A percentile compares a stretch with the other conserved stretches of the same genome.
Conservation (phyloP, 2,329 filamentous ascomycete species). For the Aspergillus sp. region DNA sequence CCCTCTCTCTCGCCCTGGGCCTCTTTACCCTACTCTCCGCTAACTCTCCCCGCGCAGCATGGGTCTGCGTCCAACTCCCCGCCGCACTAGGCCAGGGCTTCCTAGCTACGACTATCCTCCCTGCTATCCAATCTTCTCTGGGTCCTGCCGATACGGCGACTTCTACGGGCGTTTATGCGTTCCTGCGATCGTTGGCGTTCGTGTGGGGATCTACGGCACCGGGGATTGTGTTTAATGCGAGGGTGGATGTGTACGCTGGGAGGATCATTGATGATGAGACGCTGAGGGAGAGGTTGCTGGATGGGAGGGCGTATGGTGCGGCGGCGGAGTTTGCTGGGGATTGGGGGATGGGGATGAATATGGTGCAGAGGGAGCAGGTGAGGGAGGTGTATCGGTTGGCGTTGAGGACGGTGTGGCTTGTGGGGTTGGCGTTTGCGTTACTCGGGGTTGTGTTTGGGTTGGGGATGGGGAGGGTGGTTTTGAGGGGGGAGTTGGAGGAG, state of each 20-base stretch:
- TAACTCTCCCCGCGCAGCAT: slow-evolving; percentile 25
- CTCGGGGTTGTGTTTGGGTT: slow-evolving; percentile 38
- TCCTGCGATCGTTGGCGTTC: not conserved
- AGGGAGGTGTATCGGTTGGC: slow-evolving; percentile 36
- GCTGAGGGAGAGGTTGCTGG: not conserved
- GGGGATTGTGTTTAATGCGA: not conserved
- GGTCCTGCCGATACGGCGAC: slow-evolving; percentile 29
- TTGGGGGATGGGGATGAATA: not conserved
- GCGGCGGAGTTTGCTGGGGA: slow-evolving; percentile 13
- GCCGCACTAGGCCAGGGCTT: slow-evolving; percentile 17
- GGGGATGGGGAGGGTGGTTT: slow-evolving; percentile 33
- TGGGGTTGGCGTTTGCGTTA: slow-evolving; percentile 36
- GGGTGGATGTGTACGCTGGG: not conserved
- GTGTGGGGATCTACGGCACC: not conserved
- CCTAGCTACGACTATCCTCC: slow-evolving; percentile 24
- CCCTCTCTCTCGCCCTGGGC: slow-evolving; percentile 29
- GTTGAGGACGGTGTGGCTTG: slow-evolving; percentile 42
- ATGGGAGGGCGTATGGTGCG: slow-evolving; percentile 27
- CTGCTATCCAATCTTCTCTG: slow-evolving; percentile 27
- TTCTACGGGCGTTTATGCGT: not conserved
- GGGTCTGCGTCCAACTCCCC: slow-evolving; percentile 35
- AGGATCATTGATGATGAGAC: not conserved
- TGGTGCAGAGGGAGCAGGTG: slow-evolving; percentile 27
- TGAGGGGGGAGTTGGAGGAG: slow-evolving; percentile 18
- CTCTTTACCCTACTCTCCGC: slow-evolving; percentile 30